Evolutionary conservation across 2,329 filamentous ascomycete genomes (phyloP).

Genomic region (Scytalidium lignicola): DNA sequence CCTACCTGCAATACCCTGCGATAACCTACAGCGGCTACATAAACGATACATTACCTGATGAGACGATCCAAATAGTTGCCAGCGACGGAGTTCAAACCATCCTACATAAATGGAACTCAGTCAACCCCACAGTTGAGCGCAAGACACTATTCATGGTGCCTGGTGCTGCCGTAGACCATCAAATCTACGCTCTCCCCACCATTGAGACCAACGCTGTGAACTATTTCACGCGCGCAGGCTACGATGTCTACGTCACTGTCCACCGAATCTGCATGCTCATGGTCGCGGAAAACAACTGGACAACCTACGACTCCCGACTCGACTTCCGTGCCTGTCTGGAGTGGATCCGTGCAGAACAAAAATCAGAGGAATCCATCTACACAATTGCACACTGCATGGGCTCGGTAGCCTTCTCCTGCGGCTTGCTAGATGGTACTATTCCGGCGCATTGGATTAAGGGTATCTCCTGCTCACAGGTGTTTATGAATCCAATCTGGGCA

Average conservation of each 20-base stretch:
- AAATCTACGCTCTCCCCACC: constrained; percentile 57
- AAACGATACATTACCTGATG: constrained; percentile 43
- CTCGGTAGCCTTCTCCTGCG: constrained; percentile 51
- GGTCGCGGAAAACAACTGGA: constrained; percentile 47
- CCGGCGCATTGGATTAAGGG: constrained; percentile 52
- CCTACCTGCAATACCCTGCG: constrained; percentile 49
- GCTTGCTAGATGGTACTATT: constrained; percentile 58
- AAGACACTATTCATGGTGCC: constrained; percentile 57
- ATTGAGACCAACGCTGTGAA: constrained; percentile 59
- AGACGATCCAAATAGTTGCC: constrained; percentile 42
- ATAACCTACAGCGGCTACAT: constrained; percentile 43
- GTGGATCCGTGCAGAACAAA: constrained; percentile 38
- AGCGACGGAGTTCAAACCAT: constrained; percentile 46
- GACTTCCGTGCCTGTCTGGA: constrained; percentile 53
- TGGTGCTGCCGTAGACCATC: constrained; percentile 57
- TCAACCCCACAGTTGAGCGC: constrained; percentile 24
- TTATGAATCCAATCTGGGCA: constrained; percentile 58
- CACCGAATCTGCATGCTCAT: constrained; percentile 52
- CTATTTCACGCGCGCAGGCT: constrained; percentile 56
- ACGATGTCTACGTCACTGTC: constrained; percentile 53
- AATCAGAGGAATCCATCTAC: constrained; percentile 42
- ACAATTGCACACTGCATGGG: constrained; percentile 60
- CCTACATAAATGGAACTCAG: constrained; percentile 53
- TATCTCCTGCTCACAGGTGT: constrained; percentile 55
- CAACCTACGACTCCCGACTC: constrained; percentile 54